Conservation (phyloP, 306 rosid species). For the Fragaria ananassa region DNA sequence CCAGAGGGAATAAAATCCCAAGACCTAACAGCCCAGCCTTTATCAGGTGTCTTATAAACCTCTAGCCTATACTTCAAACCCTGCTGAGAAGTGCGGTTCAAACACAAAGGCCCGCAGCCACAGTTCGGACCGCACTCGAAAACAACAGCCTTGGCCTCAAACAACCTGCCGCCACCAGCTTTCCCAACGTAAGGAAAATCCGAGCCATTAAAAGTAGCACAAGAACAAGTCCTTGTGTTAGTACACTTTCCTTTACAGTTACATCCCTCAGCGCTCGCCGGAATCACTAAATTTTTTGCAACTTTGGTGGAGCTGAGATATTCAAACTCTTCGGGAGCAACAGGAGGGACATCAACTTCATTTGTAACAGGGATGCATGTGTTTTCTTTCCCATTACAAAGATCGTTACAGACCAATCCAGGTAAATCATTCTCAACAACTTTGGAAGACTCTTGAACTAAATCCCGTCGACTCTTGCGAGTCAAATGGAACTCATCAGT, state of each 20-base stretch:
- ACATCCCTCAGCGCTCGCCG: slow-evolving; percentile 21
- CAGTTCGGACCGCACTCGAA: slow-evolving; percentile 31
- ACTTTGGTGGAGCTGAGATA: slow-evolving; percentile 9
- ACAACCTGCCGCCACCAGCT: slow-evolving; percentile 31
- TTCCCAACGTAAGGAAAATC: slow-evolving; percentile 26
- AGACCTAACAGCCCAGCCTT: slow-evolving; percentile 33
- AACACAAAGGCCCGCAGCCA: slow-evolving; percentile 25
- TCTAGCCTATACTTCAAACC: slow-evolving; percentile 30
- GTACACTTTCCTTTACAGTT: slow-evolving; percentile 22
- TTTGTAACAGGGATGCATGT: slow-evolving; percentile 20
- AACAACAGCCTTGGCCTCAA: slow-evolving; percentile 25
- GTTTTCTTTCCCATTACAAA: slow-evolving; percentile 24
- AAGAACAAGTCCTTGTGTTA: slow-evolving; percentile 20
- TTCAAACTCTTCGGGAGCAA: slow-evolving; percentile 12
- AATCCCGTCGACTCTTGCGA: background rate
- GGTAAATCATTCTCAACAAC: slow-evolving; percentile 20
- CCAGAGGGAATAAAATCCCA: slow-evolving; percentile 32
- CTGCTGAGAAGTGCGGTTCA: slow-evolving; percentile 24
- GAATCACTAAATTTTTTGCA: background rate
- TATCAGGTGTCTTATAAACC: slow-evolving; percentile 19
- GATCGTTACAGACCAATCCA: slow-evolving; percentile 26
- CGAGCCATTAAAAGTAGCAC: slow-evolving; percentile 19
- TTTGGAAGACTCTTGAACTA: background rate
- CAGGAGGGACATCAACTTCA: slow-evolving; percentile 21
- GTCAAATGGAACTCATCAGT: slow-evolving; percentile 27